Base-by-base conservation (phyloP, 2,329 filamentous ascomycete species). In the Trichoderma cornu-damae region DNA sequence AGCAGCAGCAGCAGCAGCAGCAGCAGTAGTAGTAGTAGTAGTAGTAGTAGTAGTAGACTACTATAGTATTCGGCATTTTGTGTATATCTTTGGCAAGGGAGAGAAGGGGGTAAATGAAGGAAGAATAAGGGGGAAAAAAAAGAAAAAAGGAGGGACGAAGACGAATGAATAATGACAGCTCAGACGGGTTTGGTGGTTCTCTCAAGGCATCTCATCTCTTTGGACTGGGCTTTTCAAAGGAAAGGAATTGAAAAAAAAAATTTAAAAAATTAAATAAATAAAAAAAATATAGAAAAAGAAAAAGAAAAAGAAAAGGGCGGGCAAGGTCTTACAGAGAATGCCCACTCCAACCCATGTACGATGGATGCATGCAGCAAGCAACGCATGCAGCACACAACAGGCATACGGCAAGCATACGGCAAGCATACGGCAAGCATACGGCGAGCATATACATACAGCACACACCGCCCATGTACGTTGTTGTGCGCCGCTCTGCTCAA, bases 131-230 rank as follows among this genome's bases (percentile, higher is more conserved):
- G 3, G 28, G 28, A 6, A 38, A 26, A 2, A 35, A 35, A 14
- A 35, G n/a, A 12, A 35, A 9, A 9, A 2, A 9, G 28, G 5
- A 38, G 16, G 37, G 9, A 32, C 16, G 28, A 20, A 22, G 18
- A n/a, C 9, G 14, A n/a, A 40, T 12, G 12, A 26, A 14, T 16
- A 20, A 28, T n/a, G 26, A 56, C n/a, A n/a, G 28, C 16, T 38
- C 18, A 11, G 16, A 14, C 30, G 42, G n/a, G 20, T 18, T 47
- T 30, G 28, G 26, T 16, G n/a, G n/a, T n/a, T n/a, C n/a, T 38
- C 16, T 20, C 20, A 4, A 11, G 32, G 30, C 40, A 49, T 59
- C 44, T 55, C 57, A 54, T 55, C 57, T 58, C 34, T 24, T n/a
- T 37, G 30, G 18, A 34, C 6, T 48, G 30, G 50, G 7, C 11